These are phyloP conservation scores for Magnolia kwangsiensis DNA, from an alignment of 164 flowering plant genomes.

Conservation along the genomic window DNA sequence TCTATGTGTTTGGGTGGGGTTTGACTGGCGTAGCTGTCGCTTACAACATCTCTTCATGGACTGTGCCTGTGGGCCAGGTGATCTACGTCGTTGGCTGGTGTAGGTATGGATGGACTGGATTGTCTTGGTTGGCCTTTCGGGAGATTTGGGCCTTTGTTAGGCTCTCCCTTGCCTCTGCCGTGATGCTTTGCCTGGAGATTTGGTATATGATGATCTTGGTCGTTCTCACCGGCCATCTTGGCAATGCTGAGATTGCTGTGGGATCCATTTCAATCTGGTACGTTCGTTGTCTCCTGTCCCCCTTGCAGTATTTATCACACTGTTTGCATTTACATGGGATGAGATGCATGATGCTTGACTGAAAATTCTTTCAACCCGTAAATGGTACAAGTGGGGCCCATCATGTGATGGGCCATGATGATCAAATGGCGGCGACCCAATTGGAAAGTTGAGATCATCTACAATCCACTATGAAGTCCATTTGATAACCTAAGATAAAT, in stretches of 20 bases:
- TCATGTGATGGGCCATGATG: no score
- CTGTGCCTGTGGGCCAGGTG: conserved; percentile 51
- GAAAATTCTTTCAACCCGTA: no score
- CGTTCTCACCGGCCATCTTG: conserved; percentile 64
- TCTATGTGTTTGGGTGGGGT: conserved; percentile 53
- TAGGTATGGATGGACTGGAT: conserved; percentile 67
- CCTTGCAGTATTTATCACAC: no score
- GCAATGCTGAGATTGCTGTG: conserved; percentile 57
- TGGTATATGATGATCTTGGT: conserved; percentile 80
- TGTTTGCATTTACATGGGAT: no score
- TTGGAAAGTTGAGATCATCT: no score
- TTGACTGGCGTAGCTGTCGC: conserved; percentile 63
- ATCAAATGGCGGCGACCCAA: no score
- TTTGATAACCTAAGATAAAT: no score
- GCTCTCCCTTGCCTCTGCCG: conserved; percentile 78
- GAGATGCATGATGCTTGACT: no score
- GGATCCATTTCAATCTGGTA: conserved; percentile 94
- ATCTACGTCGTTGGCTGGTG: conserved; percentile 68
- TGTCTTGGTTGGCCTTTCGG: conserved; percentile 66
- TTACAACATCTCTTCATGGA: conserved; percentile 59
- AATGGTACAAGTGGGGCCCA: no score
- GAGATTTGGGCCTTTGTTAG: conserved; percentile 64
- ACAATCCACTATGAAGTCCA: no score
- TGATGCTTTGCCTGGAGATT: conserved; percentile 75
- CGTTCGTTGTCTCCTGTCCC: not conserved